These are phyloP conservation scores for Amanita thiersii DNA, from an alignment of 768 basidiomycete species.

Conservation along the genomic window DNA sequence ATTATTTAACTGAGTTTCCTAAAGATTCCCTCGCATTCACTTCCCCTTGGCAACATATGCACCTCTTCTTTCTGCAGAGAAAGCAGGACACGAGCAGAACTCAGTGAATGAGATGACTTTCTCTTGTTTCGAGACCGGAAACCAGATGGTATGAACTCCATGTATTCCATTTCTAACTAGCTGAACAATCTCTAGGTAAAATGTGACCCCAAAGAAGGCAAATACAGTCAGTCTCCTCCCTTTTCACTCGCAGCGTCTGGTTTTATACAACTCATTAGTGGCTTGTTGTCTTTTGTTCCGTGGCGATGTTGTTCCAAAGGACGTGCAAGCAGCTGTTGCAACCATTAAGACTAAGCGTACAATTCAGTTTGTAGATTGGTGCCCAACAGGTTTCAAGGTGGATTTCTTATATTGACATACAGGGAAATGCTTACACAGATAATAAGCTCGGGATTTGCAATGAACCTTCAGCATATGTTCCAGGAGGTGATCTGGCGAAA, in stretches of 20 bases:
- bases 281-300: constrained; percentile 90
- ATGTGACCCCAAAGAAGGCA: constrained; percentile 95
- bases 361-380: constrained; percentile 98
- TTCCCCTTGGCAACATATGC: constrained; percentile 97
- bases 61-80: constrained; percentile 88
- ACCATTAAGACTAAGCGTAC: constrained; percentile 96
- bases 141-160: constrained; percentile 88
- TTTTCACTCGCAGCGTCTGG: not conserved
- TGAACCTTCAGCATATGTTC: constrained; percentile 86
- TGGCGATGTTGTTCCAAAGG: constrained; percentile 96
- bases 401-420: not conserved
- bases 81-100: constrained; percentile 95
- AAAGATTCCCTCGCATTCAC: constrained; percentile 93
- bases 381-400: constrained; percentile 91
- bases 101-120: constrained; percentile 98
- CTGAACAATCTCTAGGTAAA: constrained; percentile 22
- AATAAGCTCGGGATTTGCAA: constrained; percentile 86
- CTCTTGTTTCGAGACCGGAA: constrained; percentile 93
- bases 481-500: constrained; percentile 94
- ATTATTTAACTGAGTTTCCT: constrained; percentile 6
- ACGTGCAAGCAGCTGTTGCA: constrained; percentile 86
- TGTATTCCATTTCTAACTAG: not conserved
- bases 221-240: constrained; percentile 74
- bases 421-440: not conserved
- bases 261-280: constrained; percentile 40